phyloP scores from a whole-genome alignment of 192 early-diverging fungal genomes.

The Coemansia pectinata region DNA sequence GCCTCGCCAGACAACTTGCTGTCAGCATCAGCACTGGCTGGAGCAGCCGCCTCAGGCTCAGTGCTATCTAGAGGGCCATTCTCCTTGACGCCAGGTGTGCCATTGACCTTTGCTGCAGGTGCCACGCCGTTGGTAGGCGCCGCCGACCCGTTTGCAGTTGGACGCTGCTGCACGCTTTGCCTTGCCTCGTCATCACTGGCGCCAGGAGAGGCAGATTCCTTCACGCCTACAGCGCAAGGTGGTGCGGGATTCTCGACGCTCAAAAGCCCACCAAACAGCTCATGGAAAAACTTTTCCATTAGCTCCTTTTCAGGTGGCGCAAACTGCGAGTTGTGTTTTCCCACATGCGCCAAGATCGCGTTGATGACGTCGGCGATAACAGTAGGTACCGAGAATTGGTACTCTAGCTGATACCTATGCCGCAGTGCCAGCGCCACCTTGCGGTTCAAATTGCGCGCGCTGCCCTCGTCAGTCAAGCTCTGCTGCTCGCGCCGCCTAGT shows the following conservation, averaged over 20 bases:
- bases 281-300: conserved; percentile 73
- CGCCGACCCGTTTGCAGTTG: neutral
- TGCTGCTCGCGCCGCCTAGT: conserved; percentile 78
- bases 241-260: conserved; percentile 32
- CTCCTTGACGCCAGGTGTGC: neutral
- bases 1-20: neutral
- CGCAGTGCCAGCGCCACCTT: conserved; percentile 49
- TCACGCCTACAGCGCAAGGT: neutral
- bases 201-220: neutral
- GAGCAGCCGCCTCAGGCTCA: neutral
- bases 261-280: conserved; percentile 63
- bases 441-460: conserved; percentile 35
- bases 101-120: neutral
- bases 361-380: conserved; percentile 80
- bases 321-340: conserved; percentile 57
- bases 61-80: neutral
- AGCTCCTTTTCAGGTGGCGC: conserved; percentile 67
- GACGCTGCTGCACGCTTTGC: neutral
- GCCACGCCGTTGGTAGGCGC: conserved; percentile 15
- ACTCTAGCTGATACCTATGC: conserved; percentile 80
- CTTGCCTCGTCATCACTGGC: conserved; percentile 1
- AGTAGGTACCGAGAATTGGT: conserved; percentile 67
- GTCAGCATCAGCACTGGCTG: neutral
- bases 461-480: conserved; percentile 46
- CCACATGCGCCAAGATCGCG: conserved; percentile 73